Evolutionary conservation across 78 protist genomes (phyloP), one percentile per base, ranked within the genome.

Genomic region (Monosiga brevicollis): DNA sequence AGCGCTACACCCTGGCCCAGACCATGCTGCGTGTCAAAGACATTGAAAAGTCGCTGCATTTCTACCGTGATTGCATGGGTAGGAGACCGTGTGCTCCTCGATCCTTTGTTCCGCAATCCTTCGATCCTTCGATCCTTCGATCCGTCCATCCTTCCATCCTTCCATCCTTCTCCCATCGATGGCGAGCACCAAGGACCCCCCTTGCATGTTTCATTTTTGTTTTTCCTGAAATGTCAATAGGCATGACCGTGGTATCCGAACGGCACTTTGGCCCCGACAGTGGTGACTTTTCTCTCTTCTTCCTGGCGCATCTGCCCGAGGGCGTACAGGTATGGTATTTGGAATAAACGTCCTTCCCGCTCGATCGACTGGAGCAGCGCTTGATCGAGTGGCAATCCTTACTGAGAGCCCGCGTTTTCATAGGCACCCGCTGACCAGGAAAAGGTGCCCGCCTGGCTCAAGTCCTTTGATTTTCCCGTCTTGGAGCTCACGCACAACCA

Each of bases 401-500:
- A n/a, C n/a, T n/a, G n/a, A n/a, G n/a, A n/a, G n/a, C n/a, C n/a
- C n/a, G n/a, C n/a, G n/a, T n/a, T n/a, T n/a, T n/a, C n/a, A n/a
- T n/a, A n/a, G 37, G 62, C 15, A 20, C 29, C 62, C 15, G 62
- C 62, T 49, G 62, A 6, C 62, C 62, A 49, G 62, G 62, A 6
- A 6, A 49, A 49, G 29, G 62, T 20, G 62, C n/a, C n/a, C n/a
- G n/a, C n/a, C n/a, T 49, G 6, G 29, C 6, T 49, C 62, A 49
- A 49, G 72, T 25, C 80, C 83, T 0, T 38, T 39, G 42, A 6
- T 29, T 3, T 2, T 26, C 85, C 76, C 36, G 85, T 79, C 42
- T 9, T 55, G 54, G 77, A 82, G 22, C 75, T 10, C 29, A 87
- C 90, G 49, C 84, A 87, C 90, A 87, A 87, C 80, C 86, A 83